A percentile compares a stretch with the other conserved stretches of the same genome.
These are phyloP conservation scores for Pleurotus giganteus DNA, from an alignment of 768 basidiomycete species.

Conservation along the genomic window DNA sequence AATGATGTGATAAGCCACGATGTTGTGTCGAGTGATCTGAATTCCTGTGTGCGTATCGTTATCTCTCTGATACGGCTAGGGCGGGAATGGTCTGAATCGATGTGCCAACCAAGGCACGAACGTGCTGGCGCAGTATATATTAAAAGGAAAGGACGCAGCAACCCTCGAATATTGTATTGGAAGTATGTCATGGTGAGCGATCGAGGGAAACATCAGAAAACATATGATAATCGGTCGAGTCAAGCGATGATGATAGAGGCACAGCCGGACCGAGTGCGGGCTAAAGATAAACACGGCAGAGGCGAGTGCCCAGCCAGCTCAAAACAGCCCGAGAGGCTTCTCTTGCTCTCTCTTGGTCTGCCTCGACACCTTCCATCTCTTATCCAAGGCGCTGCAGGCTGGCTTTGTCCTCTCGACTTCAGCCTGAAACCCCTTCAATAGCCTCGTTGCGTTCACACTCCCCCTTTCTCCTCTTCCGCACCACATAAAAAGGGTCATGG, in stretches of 20 bases:
- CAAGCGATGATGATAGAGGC: background rate
- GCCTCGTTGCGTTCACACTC: background rate
- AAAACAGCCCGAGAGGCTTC: conserved; percentile 1
- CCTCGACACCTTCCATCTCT: background rate
- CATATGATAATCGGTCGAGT: too few relatives aligned
- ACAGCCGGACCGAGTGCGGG: conserved; percentile 3
- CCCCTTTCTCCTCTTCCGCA: background rate
- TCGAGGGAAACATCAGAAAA: too few relatives aligned
- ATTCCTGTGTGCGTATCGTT: too few relatives aligned
- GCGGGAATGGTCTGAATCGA: too few relatives aligned
- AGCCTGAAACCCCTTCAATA: background rate
- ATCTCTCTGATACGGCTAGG: too few relatives aligned
- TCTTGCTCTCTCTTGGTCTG: background rate
- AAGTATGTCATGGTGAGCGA: too few relatives aligned
- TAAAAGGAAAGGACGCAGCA: too few relatives aligned
- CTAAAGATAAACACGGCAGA: conserved; percentile 6
- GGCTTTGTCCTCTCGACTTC: background rate
- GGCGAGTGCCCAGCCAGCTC: background rate
- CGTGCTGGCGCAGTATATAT: too few relatives aligned
- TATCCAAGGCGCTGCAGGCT: conserved; percentile 4
- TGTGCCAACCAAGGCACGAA: too few relatives aligned
- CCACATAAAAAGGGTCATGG: background rate
- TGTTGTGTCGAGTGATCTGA: too few relatives aligned
- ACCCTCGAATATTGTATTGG: too few relatives aligned
- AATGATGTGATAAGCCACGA: too few relatives aligned